phyloP scores from a whole-genome alignment of 768 basidiomycete species.

The Trametes elegans region DNA sequence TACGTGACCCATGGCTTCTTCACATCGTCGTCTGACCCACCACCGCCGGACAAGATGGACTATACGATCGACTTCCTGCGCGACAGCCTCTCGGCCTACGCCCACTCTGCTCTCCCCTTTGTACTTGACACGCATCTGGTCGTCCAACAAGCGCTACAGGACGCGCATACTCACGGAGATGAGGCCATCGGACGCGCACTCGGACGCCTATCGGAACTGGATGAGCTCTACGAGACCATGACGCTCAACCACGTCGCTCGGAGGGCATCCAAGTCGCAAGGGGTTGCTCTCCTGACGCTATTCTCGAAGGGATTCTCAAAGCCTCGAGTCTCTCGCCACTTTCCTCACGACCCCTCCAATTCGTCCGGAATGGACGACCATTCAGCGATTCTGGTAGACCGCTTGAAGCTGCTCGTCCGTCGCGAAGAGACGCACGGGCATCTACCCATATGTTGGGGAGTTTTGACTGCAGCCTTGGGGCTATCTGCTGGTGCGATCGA shows the following conservation, averaged over 20 bases:
- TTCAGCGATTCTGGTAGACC: constrained; percentile 49
- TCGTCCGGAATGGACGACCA: constrained; percentile 25
- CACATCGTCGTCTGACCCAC: constrained; percentile 29
- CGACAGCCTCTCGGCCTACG: constrained; percentile 76
- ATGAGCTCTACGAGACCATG: constrained; percentile 79
- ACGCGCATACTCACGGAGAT: not conserved
- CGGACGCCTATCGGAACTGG: constrained; percentile 49
- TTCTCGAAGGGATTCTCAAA: constrained; percentile 78
- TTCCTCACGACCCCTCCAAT: constrained; percentile 3
- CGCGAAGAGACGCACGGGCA: constrained; percentile 72
- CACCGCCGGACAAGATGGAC: constrained; percentile 29
- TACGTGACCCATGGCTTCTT: constrained; percentile 83
- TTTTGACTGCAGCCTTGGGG: constrained; percentile 74
- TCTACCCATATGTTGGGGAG: constrained; percentile 88
- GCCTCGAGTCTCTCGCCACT: constrained; percentile 37
- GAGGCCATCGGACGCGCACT: constrained; percentile 5
- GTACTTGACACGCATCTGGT: constrained; percentile 66
- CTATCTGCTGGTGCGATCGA: constrained; percentile 59
- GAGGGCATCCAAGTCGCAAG: constrained; percentile 88
- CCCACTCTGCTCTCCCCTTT: constrained; percentile 73
- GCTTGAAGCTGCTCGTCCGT: constrained; percentile 67
- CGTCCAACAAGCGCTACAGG: constrained; percentile 25
- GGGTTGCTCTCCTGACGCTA: constrained; percentile 87
- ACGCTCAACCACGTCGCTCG: constrained; percentile 88
- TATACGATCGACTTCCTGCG: constrained; percentile 59